Evolutionary conservation across 163 green algal genomes (phyloP).

Genomic region (Scenedesmus sp.): DNA sequence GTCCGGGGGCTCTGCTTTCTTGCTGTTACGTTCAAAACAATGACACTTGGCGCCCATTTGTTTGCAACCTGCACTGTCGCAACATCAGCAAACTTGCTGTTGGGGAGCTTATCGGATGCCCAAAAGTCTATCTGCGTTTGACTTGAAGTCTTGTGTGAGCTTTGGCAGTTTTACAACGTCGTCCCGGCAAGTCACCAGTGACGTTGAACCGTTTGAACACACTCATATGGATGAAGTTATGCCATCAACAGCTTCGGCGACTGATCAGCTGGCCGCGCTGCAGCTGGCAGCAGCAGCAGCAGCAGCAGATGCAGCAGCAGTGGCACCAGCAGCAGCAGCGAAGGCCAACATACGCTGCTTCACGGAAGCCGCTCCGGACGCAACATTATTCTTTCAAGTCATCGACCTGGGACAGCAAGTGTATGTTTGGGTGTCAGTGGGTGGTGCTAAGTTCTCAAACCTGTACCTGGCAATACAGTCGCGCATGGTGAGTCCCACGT

Average conservation of each 20-base stretch:
- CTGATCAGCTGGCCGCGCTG: not conserved
- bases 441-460: slow-evolving; percentile 58
- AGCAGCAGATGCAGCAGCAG: not conserved
- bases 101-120: too few relatives aligned
- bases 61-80: too few relatives aligned
- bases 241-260: not conserved
- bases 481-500: not conserved
- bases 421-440: slow-evolving; percentile 62
- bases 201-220: too few relatives aligned
- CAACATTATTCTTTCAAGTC: slow-evolving; percentile 56
- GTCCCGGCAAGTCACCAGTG: too few relatives aligned
- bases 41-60: not conserved
- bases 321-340: not conserved
- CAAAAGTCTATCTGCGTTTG: too few relatives aligned
- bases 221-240: not conserved
- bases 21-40: slow-evolving; percentile 2
- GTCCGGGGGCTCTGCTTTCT: not conserved
- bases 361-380: slow-evolving; percentile 41
- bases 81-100: too few relatives aligned
- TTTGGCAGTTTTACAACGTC: too few relatives aligned
- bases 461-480: slow-evolving; percentile 64
- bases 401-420: slow-evolving; percentile 66
- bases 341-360: slow-evolving; percentile 37
- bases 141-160: too few relatives aligned
- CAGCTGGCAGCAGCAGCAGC: not conserved